Evolutionary conservation across 179 eudicot species (phyloP).

Genomic region (Silene coronaria): DNA sequence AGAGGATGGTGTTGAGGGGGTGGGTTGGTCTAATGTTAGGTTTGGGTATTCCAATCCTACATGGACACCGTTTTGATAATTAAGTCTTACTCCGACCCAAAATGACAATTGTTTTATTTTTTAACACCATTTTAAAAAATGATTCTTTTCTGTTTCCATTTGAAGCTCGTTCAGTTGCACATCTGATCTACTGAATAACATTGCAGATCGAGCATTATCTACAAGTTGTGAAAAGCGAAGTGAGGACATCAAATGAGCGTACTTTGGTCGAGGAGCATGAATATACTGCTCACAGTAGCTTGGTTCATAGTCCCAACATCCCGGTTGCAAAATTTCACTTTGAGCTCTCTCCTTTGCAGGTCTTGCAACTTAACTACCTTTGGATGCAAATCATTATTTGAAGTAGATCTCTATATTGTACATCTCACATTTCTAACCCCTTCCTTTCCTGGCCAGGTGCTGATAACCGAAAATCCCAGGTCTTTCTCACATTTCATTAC

Average conservation of each 20-base stretch:
- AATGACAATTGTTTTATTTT: too few species aligned
- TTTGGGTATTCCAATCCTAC: too few species aligned
- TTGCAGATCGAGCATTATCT: conserved; percentile 94
- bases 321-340: conserved; percentile 90
- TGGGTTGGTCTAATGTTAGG: too few species aligned
- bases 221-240: conserved; percentile 90
- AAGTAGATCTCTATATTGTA: not conserved
- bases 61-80: too few species aligned
- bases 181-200: conserved; percentile 10
- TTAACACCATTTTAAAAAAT: too few species aligned
- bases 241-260: conserved; percentile 39
- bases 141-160: not conserved
- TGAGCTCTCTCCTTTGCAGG: conserved; percentile 96
- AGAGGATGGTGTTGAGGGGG: too few species aligned
- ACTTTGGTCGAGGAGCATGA: conserved; percentile 72
- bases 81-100: too few species aligned
- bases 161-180: not conserved
- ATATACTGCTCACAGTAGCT: conserved; percentile 94
- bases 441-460: conserved; percentile 45
- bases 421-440: conserved; percentile 10
- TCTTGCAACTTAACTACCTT: conserved; percentile 16
- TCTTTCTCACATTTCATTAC: conserved; percentile 91
- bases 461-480: conserved; percentile 66
- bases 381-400: not conserved
- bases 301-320: conserved; percentile 54